phyloP scores from a whole-genome alignment of 176 grass and related monocot species.

The Eremochloa ophiuroides region DNA sequence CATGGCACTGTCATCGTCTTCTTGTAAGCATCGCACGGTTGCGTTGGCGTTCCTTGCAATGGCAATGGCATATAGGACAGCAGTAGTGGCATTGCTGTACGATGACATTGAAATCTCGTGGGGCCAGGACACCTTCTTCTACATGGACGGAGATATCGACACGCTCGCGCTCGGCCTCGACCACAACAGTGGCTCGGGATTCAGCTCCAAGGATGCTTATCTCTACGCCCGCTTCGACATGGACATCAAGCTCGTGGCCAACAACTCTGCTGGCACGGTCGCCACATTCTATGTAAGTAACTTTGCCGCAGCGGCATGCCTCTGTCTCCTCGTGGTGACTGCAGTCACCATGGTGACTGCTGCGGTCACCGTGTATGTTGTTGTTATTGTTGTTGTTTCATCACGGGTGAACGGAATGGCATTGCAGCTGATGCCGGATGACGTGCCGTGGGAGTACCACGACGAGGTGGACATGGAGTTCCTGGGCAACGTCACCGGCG shows the following conservation, averaged over 20 bases:
- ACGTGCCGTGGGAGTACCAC: conserved; percentile 39
- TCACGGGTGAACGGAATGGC: not conserved
- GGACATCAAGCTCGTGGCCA: conserved; percentile 55
- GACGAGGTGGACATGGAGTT: conserved; percentile 86
- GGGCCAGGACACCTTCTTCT: conserved; percentile 38
- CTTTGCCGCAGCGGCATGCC: not conserved
- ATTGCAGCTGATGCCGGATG: conserved; percentile 35
- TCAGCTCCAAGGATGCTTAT: conserved; percentile 43
- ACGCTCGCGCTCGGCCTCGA: conserved; percentile 38
- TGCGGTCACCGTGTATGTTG: no score
- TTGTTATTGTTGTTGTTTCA: not conserved
- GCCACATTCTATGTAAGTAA: conserved; percentile 66
- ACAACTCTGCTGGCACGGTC: conserved; percentile 73
- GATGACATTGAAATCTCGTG: conserved; percentile 21
- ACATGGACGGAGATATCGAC: not conserved
- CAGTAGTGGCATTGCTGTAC: not conserved
- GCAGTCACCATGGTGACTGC: not conserved
- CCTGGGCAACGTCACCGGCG: conserved; percentile 59
- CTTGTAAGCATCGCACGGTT: not conserved
- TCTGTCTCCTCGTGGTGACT: not conserved
- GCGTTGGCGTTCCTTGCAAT: not conserved
- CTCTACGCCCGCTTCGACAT: conserved; percentile 63
- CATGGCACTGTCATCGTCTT: not conserved
- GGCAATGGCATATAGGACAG: not conserved
- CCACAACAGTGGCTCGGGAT: conserved; percentile 47